A percentile compares a stretch with the other conserved stretches of the same genome.
Evolutionary conservation across 768 basidiomycete genomes (phyloP).

Genomic region (Sarcodon sp.): DNA sequence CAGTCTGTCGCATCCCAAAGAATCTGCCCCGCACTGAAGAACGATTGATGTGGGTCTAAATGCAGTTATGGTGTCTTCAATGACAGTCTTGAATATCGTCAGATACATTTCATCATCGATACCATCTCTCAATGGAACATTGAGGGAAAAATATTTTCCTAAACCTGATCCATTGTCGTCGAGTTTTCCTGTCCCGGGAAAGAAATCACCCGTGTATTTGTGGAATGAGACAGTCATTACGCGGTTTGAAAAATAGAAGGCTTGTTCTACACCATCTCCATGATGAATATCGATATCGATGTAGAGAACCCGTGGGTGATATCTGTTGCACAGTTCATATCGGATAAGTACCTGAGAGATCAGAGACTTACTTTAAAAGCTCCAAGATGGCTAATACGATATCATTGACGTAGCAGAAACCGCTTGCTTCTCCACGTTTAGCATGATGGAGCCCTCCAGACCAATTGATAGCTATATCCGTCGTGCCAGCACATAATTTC

Average conservation of each 20-base stretch:
- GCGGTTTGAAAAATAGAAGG: conserved; percentile 96
- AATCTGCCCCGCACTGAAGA: conserved; percentile 94
- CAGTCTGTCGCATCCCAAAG: conserved; percentile 85
- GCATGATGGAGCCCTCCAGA: conserved; percentile 97
- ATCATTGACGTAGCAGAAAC: conserved; percentile 98
- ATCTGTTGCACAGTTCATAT: conserved; percentile 29
- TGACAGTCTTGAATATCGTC: conserved; percentile 89
- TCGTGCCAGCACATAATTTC: conserved; percentile 70
- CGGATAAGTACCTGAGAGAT: background rate
- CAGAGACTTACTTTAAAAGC: conserved; percentile 34
- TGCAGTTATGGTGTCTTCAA: conserved; percentile 83
- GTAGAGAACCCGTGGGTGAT: conserved; percentile 89
- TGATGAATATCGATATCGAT: conserved; percentile 99
- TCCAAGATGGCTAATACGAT: conserved; percentile 93
- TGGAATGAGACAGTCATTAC: conserved; percentile 99
- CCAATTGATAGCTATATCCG: conserved; percentile 99
- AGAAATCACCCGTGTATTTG: conserved; percentile 98
- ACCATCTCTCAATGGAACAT: conserved; percentile 91
- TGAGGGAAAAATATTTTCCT: conserved; percentile 91
- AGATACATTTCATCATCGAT: conserved; percentile 97
- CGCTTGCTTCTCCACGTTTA: conserved; percentile 94
- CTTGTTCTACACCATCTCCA: conserved; percentile 95
- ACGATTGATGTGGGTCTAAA: conserved; percentile 89
- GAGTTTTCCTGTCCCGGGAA: conserved; percentile 93
- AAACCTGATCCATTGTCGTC: conserved; percentile 83